Conservation (phyloP, 2,329 filamentous ascomycete species). For the Hypoxylon sp. region DNA sequence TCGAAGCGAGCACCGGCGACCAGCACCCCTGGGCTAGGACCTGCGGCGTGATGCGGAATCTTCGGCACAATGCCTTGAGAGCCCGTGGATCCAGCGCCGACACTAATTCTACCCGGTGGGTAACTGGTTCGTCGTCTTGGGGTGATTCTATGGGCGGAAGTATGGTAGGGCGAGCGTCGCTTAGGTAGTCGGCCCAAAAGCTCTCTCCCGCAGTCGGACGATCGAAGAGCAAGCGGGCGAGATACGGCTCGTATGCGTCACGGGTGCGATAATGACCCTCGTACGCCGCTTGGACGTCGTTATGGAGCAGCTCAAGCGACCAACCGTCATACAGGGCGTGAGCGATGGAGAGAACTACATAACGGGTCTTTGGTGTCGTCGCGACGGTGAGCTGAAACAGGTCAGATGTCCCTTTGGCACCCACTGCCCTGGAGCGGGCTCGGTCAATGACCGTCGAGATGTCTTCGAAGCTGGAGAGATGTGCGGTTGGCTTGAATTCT, state of each 20-base stretch:
- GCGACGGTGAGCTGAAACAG: slow-evolving; percentile 67
- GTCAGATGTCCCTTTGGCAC: slow-evolving; percentile 54
- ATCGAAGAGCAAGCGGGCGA: slow-evolving; percentile 68
- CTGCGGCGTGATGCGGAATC: slow-evolving; percentile 79
- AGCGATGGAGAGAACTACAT: slow-evolving; percentile 78
- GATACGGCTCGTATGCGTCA: slow-evolving; percentile 65
- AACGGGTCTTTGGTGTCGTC: slow-evolving; percentile 53
- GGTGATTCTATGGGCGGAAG: slow-evolving; percentile 40
- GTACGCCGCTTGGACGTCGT: slow-evolving; percentile 78
- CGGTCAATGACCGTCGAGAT: slow-evolving; percentile 56
- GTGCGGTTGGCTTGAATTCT: slow-evolving; percentile 43
- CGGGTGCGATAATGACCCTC: slow-evolving; percentile 58
- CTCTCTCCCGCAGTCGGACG: slow-evolving; percentile 59
- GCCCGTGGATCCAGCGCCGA: slow-evolving; percentile 60
- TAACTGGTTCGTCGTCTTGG: neutral
- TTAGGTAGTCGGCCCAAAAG: slow-evolving; percentile 82
- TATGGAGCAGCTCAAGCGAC: slow-evolving; percentile 82
- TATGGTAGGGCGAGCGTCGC: slow-evolving; percentile 61
- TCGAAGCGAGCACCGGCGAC: slow-evolving; percentile 77
- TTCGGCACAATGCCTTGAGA: slow-evolving; percentile 74
- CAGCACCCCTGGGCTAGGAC: slow-evolving; percentile 83
- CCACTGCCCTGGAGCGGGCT: slow-evolving; percentile 57
- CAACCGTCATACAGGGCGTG: slow-evolving; percentile 93
- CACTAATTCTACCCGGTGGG: slow-evolving; percentile 61
- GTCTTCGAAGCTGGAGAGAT: slow-evolving; percentile 53